phyloP scores from a whole-genome alignment of 202 grass and related monocot species.

The Schoenoplectus triqueter region DNA sequence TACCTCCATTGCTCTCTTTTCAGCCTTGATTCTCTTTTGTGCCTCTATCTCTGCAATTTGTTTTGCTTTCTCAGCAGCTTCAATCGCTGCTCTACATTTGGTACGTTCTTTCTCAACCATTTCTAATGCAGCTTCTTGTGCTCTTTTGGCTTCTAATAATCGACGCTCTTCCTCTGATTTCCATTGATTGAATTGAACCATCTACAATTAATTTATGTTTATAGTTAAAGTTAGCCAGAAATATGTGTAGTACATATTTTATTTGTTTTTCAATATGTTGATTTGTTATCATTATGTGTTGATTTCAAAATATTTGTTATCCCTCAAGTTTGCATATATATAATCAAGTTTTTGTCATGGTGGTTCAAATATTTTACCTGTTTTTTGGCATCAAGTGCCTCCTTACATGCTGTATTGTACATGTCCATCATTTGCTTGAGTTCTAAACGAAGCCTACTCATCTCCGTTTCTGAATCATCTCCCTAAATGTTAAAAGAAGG shows the following conservation, averaged over 20 bases:
- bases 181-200: slow-evolving; percentile 65
- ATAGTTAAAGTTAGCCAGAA: not conserved
- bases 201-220: slow-evolving; percentile 35
- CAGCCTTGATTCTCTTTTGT: slow-evolving; percentile 67
- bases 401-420: slow-evolving; percentile 92
- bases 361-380: slow-evolving; percentile 43
- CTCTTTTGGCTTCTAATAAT: slow-evolving; percentile 47
- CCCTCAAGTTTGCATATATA: not conserved
- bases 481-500: slow-evolving; percentile 15
- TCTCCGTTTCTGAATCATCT: slow-evolving; percentile 81
- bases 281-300: slow-evolving; percentile 7
- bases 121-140: slow-evolving; percentile 61
- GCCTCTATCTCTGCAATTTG: slow-evolving; percentile 71
- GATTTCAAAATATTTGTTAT: not conserved
- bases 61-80: slow-evolving; percentile 68
- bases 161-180: slow-evolving; percentile 69
- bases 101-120: slow-evolving; percentile 71
- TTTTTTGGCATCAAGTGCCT: slow-evolving; percentile 78
- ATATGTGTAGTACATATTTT: not conserved
- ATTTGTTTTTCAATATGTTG: not conserved
- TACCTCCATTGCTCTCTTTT: slow-evolving; percentile 64
- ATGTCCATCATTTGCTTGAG: slow-evolving; percentile 98
- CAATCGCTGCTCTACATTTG: slow-evolving; percentile 66
- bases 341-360: not conserved
- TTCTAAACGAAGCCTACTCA: slow-evolving; percentile 73